Base-by-base conservation (phyloP, 139 green algal species). In the Trebouxia sp. region DNA sequence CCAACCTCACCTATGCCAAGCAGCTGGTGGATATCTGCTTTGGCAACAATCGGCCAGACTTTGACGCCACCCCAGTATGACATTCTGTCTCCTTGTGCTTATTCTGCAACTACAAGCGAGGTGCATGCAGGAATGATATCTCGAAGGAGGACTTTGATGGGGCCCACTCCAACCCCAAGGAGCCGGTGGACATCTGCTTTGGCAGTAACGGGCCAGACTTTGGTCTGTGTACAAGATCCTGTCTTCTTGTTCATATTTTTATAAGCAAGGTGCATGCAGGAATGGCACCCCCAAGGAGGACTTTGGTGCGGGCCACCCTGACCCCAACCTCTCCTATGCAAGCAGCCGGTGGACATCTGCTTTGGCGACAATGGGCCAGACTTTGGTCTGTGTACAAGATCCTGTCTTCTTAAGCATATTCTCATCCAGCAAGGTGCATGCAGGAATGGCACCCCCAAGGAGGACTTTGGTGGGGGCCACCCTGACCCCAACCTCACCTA, bases 401-500 rank as follows among this genome's bases (percentile, higher is more conserved):
- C n/a, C n/a, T n/a, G n/a, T n/a, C n/a, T n/a, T n/a, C n/a, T n/a
- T n/a, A n/a, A n/a, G n/a, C n/a, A n/a, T n/a, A n/a, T n/a, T n/a
- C n/a, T n/a, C n/a, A n/a, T n/a, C n/a, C n/a, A n/a, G n/a, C n/a
- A n/a, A n/a, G n/a, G n/a, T n/a, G 26, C 42, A 20, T 83, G 69
- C 43, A 86, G 85, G 77, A 92, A 94, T 77, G 89, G 80, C 77
- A 76, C 83, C 37, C 93, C 92, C 32, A 88, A 92, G 82, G 89
- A 95, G 65, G 93, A 98, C 89, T 99, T 99, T 91, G 94, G 90
- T 38, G 93, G 92, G 47, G 97, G 97, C 47, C 97, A 99, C 90
- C 97, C 97, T 17, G 97, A 99, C 90, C 97, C 97, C 79, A 99
- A 99, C 89, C 92, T 99, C 41, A 99, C 97, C 15, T 99, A 99